Conservation (phyloP, 805 yeast genomes). For the Wickerhamiella kurtzmanii region DNA sequence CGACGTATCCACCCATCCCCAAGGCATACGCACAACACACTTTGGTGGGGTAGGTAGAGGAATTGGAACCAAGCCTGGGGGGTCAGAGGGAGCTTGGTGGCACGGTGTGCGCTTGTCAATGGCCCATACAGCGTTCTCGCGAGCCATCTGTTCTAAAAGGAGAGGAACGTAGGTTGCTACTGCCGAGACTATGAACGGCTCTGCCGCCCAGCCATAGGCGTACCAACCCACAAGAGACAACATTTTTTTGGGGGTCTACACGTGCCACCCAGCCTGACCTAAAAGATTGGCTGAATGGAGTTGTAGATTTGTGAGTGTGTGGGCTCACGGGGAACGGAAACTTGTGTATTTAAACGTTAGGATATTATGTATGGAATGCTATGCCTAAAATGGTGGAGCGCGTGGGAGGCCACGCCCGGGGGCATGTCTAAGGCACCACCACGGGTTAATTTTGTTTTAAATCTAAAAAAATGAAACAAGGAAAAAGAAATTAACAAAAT, state of each 20-base stretch:
- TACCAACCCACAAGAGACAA: conserved; percentile 41
- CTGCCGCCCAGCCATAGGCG: conserved; percentile 59
- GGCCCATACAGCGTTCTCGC: conserved; percentile 53
- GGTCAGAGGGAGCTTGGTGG: conserved; percentile 14
- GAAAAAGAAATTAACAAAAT: too few relatives aligned
- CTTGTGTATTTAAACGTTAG: too few relatives aligned
- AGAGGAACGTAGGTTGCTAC: conserved; percentile 69
- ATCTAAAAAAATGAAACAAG: too few relatives aligned
- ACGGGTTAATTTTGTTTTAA: too few relatives aligned
- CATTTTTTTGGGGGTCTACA: not conserved
- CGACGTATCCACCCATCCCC: conserved; percentile 50
- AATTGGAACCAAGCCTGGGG: conserved; percentile 17
- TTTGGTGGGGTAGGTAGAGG: conserved; percentile 20
- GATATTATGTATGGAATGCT: too few relatives aligned
- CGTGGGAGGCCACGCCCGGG: too few relatives aligned
- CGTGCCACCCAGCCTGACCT: too few relatives aligned
- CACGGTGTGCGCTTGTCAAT: conserved; percentile 50
- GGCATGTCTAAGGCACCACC: too few relatives aligned
- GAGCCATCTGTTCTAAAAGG: conserved; percentile 55
- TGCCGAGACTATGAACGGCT: conserved; percentile 68
- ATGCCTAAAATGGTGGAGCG: too few relatives aligned
- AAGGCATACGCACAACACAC: conserved; percentile 38
- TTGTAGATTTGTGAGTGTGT: too few relatives aligned
- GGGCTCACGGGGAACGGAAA: too few relatives aligned
- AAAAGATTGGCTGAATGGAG: too few relatives aligned